These are phyloP conservation scores for Aspergillus affinis DNA, from an alignment of 495 filamentous ascomycete species.

Conservation along the genomic window DNA sequence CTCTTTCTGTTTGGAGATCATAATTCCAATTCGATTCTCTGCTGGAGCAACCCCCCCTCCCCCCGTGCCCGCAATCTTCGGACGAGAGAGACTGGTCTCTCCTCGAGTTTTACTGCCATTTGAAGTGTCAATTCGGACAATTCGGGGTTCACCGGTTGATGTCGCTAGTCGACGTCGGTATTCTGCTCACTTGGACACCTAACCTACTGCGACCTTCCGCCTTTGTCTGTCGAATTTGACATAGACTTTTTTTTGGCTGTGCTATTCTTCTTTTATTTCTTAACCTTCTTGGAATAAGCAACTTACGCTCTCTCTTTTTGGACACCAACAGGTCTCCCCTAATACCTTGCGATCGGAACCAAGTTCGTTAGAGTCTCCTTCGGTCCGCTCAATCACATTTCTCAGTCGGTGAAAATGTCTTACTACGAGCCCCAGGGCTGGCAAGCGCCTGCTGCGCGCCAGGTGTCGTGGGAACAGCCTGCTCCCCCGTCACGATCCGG, in stretches of 20 bases:
- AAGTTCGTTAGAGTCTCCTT: conserved; percentile 24
- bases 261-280: neutral
- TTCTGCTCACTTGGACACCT: conserved; percentile 13
- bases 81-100: conserved; percentile 5
- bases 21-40: conserved; percentile 3
- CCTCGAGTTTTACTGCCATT: neutral
- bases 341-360: conserved; percentile 31
- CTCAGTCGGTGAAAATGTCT: conserved; percentile 58
- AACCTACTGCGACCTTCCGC: conserved; percentile 4
- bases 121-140: neutral
- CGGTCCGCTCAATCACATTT: conserved; percentile 16
- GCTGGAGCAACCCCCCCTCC: neutral
- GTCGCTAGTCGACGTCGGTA: conserved; percentile 8
- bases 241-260: neutral
- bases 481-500: conserved; percentile 85
- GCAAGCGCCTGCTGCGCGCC: conserved; percentile 63
- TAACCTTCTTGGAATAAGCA: neutral
- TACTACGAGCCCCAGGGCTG: conserved; percentile 90
- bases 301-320: conserved; percentile 19
- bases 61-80: neutral
- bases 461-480: conserved; percentile 79
- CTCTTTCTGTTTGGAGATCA: conserved; percentile 6
- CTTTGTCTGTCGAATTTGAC: neutral
- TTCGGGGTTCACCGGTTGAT: conserved; percentile 10
- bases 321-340: conserved; percentile 27